These are phyloP conservation scores for Chiua virens DNA, from an alignment of 768 basidiomycete genomes.

Conservation along the genomic window DNA sequence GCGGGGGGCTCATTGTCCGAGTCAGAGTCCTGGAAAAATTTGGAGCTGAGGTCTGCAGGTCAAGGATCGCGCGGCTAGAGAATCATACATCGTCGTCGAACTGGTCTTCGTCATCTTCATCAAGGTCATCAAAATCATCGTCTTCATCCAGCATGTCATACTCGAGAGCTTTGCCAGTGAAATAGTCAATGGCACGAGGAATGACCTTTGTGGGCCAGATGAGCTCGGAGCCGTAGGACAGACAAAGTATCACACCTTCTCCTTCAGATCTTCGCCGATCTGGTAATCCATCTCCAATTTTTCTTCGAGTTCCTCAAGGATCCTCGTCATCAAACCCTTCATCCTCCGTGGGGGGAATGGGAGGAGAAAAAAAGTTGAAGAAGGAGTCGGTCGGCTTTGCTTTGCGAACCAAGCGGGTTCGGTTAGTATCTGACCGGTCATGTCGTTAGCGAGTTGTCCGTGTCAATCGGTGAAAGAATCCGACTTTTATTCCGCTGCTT, in stretches of 20 bases:
- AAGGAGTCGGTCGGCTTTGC: conserved; percentile 91
- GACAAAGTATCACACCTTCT: conserved; percentile 58
- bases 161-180: conserved; percentile 93
- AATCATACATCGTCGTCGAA: conserved; percentile 60
- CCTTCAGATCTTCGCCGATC: conserved; percentile 97
- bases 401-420: conserved; percentile 81
- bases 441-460: not conserved
- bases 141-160: conserved; percentile 64
- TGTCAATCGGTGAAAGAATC: not conserved
- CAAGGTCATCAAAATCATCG: conserved; percentile 60
- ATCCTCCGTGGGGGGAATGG: conserved; percentile 69
- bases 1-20: conserved; percentile 64
- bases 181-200: conserved; percentile 94
- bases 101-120: conserved; percentile 48
- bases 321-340: conserved; percentile 79
- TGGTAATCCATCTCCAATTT: conserved; percentile 97
- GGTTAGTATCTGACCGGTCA: conserved; percentile 64
- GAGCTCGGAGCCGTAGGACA: not conserved
- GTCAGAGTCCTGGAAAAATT: conserved; percentile 56
- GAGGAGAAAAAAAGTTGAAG: conserved; percentile 98
- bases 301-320: conserved; percentile 86
- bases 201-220: conserved; percentile 60
- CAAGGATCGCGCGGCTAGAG: conserved; percentile 11
- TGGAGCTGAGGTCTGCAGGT: conserved; percentile 18
- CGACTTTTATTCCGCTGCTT: conserved; percentile 99